Evolutionary conservation across 2,329 filamentous ascomycete species (phyloP), one percentile per base, ranked within the genome.

Genomic region (Sarocladium kiliense): DNA sequence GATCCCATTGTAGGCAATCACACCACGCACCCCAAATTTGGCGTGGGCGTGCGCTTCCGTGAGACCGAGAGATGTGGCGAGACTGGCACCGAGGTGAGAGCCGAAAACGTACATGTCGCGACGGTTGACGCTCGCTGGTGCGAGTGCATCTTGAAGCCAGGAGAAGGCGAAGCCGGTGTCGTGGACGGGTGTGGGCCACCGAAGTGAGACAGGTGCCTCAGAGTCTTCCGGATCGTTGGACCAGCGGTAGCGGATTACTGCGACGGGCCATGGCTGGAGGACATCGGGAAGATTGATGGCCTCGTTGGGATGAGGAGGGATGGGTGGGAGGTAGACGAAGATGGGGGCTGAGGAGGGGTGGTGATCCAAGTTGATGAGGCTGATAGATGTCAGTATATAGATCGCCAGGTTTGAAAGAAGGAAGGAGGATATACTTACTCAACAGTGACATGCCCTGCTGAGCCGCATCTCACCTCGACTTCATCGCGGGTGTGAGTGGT

Each of bases 231-330:
- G 63, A 18, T 39, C 62, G 58, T 59, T 3, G 57, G 65, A 64
- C 83, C 84, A 86, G 16, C 82, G 74, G 64, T 86, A 86, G 63
- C 84, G 79, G 63, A 86, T 80, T 55, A 75, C 75, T 5, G 76
- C 81, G 0, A 80, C 73, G 1, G 81, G 74, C 34, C 71, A 71
- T 14, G 65, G 66, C 12, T 64, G 68, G 30, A 77, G 66, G 56
- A 77, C 78, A 10, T 59, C 60, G 26, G 78, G 74, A 23, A 79
- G 60, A 30, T 67, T 56, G 10, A 61, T 55, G 19, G 16, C 12
- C 39, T 55, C 54, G 27, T n/a, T 37, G 53, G 67, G 57, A 7
- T 57, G 57, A 30, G 68, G 65, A 12, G 77, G 69, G 45, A 72
- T 74, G 0, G 79, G 71, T 5, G 83, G 83, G 0, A 86, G 66